Conservation (phyloP, 164 flowering plant species). For the Amborella trichopoda region DNA sequence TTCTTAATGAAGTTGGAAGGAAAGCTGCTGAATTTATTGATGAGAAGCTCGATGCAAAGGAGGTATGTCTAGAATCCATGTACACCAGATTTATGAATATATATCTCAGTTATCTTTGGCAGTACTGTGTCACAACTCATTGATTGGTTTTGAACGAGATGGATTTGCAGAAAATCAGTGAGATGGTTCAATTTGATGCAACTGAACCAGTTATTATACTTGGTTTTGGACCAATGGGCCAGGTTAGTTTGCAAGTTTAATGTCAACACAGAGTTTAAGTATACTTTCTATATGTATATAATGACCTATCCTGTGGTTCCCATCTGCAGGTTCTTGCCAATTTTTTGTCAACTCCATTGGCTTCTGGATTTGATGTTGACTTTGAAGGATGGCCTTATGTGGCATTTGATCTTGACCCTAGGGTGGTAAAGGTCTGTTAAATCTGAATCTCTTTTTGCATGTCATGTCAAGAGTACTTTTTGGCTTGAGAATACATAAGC, state of each 20-base stretch:
- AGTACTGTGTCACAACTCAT: background rate
- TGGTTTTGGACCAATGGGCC: slow-evolving; percentile 97
- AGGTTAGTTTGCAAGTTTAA: slow-evolving; percentile 56
- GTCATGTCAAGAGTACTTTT: background rate
- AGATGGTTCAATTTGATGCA: slow-evolving; percentile 52
- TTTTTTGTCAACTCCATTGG: slow-evolving; percentile 83
- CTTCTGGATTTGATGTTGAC: slow-evolving; percentile 57
- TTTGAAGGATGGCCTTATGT: slow-evolving; percentile 65
- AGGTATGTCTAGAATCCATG: slow-evolving; percentile 27
- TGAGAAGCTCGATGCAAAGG: slow-evolving; percentile 33
- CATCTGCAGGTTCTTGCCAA: slow-evolving; percentile 79
- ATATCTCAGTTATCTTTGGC: background rate
- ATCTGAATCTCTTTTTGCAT: background rate
- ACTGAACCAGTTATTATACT: slow-evolving; percentile 85
- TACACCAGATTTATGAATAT: background rate
- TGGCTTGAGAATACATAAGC: background rate
- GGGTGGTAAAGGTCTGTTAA: slow-evolving; percentile 76
- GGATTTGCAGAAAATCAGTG: slow-evolving; percentile 42
- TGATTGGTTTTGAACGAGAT: slow-evolving; percentile 1
- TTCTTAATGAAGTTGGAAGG: slow-evolving; percentile 81
- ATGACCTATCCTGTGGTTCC: slow-evolving; percentile 3
- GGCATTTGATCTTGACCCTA: slow-evolving; percentile 84
- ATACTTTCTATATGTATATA: no score
- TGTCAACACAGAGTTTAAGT: no score
- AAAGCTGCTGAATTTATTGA: slow-evolving; percentile 62